Conservation (phyloP, 2,329 filamentous ascomycete genomes). For the Aspergillus cejpii region DNA sequence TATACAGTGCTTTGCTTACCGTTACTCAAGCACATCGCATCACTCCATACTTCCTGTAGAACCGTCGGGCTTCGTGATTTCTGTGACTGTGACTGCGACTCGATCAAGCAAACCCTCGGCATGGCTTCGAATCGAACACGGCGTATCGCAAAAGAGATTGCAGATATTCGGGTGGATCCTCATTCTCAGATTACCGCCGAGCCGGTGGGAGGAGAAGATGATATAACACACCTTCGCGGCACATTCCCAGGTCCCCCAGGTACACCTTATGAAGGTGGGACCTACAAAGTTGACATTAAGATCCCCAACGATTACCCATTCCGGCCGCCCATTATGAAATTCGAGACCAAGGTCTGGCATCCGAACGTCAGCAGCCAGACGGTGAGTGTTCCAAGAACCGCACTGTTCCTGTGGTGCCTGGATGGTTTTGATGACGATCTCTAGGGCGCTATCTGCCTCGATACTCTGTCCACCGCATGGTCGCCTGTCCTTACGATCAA, state of each 20-base stretch:
- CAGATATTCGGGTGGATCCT: constrained; percentile 54
- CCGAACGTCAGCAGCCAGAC: constrained; percentile 94
- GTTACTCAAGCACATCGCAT: not conserved
- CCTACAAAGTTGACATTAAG: constrained; percentile 72
- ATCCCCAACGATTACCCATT: constrained; percentile 91
- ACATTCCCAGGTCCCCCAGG: constrained; percentile 81
- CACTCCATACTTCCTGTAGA: not conserved
- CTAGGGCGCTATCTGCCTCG: constrained; percentile 92
- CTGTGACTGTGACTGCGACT: constrained; percentile 3
- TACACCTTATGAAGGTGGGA: constrained; percentile 85
- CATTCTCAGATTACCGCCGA: constrained; percentile 69
- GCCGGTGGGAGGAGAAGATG: constrained; percentile 55
- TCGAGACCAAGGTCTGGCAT: constrained; percentile 92
- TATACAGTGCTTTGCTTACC: not conserved
- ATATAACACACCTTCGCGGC: constrained; percentile 76
- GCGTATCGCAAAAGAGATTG: constrained; percentile 48
- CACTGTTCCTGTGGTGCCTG: not conserved
- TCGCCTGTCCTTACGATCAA: constrained; percentile 96
- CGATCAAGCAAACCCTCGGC: constrained; percentile 9
- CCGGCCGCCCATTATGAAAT: constrained; percentile 82
- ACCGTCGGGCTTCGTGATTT: not conserved
- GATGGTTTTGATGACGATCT: not conserved
- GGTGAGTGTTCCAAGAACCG: constrained; percentile 46
- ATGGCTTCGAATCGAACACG: constrained; percentile 54
- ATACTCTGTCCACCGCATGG: constrained; percentile 84